These are phyloP conservation scores for Cladosporium sphaerospermum DNA, from an alignment of 2,329 filamentous ascomycete genomes.

Conservation along the genomic window DNA sequence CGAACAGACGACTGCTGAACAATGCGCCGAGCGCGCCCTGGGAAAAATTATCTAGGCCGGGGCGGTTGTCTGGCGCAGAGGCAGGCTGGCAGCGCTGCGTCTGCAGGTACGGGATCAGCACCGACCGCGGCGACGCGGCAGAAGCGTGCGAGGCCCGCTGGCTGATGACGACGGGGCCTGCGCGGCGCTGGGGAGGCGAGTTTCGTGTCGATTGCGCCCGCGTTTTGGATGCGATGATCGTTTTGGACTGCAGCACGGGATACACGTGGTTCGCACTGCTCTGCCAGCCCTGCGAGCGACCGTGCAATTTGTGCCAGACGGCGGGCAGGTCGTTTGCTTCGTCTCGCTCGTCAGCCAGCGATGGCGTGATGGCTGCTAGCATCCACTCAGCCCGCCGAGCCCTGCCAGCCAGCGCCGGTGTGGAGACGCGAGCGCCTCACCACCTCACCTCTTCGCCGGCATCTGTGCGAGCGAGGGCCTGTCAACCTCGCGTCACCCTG, in stretches of 20 bases:
- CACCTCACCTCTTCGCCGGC: too few relatives aligned
- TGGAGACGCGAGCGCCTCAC: too few relatives aligned
- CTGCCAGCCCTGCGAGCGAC: too few relatives aligned
- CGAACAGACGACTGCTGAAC: not conserved
- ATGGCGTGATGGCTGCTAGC: conserved; percentile 9
- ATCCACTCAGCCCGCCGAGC: not conserved
- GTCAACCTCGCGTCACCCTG: too few relatives aligned
- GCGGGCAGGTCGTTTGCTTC: too few relatives aligned
- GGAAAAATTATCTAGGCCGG: not conserved
- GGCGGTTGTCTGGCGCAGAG: not conserved
- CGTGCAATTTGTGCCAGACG: too few relatives aligned
- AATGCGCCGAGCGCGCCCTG: not conserved
- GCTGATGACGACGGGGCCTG: not conserved
- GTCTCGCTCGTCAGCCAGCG: conserved; percentile 1
- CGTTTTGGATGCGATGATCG: not conserved
- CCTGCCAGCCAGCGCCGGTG: too few relatives aligned
- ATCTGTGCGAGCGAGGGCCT: too few relatives aligned
- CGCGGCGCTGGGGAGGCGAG: conserved; percentile 2
- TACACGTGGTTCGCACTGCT: too few relatives aligned
- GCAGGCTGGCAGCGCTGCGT: not conserved
- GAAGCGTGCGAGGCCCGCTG: not conserved
- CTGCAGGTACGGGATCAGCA: conserved; percentile 10
- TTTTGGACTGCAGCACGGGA: too few relatives aligned
- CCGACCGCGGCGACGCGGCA: conserved; percentile 8
- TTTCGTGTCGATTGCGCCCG: not conserved